Conservation (phyloP, 1,139 yeast species). For the Pichia sp. region DNA sequence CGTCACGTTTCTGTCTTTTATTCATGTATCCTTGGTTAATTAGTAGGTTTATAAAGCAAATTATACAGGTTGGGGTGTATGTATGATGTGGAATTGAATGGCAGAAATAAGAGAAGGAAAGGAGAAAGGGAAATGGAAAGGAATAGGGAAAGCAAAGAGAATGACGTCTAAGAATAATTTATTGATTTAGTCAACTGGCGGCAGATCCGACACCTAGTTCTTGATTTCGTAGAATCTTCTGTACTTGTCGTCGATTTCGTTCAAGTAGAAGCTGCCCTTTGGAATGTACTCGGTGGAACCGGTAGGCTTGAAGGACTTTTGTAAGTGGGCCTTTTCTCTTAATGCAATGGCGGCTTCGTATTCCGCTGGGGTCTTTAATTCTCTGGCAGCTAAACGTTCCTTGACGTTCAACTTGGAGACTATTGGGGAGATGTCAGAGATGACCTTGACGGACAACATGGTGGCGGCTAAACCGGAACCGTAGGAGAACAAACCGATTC, state of each 20-base stretch:
- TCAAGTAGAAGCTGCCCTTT: slow-evolving; percentile 81
- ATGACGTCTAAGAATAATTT: too few relatives aligned
- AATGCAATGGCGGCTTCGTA: slow-evolving; percentile 79
- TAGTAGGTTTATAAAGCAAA: too few relatives aligned
- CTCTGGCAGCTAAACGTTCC: slow-evolving; percentile 67
- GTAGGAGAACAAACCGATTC: slow-evolving; percentile 92
- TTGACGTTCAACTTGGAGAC: slow-evolving; percentile 67
- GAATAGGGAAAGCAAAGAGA: too few relatives aligned
- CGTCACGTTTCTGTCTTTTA: too few relatives aligned
- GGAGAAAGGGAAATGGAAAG: too few relatives aligned
- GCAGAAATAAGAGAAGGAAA: too few relatives aligned
- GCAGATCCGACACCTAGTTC: too few relatives aligned
- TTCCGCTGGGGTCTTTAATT: slow-evolving; percentile 66
- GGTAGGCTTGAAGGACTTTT: slow-evolving; percentile 73
- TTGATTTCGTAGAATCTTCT: slow-evolving; percentile 67
- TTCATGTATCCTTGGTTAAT: too few relatives aligned
- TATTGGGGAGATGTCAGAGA: slow-evolving; percentile 76
- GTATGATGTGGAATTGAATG: too few relatives aligned
- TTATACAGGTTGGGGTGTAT: too few relatives aligned
- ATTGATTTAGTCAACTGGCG: too few relatives aligned
- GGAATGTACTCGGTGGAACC: slow-evolving; percentile 74
- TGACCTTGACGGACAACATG: slow-evolving; percentile 74
- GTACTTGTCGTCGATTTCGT: slow-evolving; percentile 82
- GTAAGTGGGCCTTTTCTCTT: slow-evolving; percentile 87
- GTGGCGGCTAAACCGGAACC: slow-evolving; percentile 98